Base-by-base conservation (phyloP, 1,284 basidiomycete species). In the Ustilago curta region DNA sequence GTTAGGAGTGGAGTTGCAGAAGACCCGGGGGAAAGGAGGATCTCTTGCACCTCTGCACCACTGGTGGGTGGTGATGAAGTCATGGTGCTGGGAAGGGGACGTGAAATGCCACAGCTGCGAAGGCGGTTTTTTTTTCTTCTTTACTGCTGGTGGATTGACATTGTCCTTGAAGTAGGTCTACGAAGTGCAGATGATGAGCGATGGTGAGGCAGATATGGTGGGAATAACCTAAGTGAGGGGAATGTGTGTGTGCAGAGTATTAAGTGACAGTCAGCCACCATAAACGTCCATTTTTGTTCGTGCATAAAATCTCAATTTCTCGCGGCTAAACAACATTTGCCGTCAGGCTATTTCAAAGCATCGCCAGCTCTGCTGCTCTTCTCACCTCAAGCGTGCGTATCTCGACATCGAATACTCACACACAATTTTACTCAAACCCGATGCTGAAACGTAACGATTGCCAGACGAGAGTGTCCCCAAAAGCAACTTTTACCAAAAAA, bases 11-110 rank as follows among this genome's bases (percentile, higher is more conserved):
- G 21, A 7, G 31, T 16, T 27, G n/a, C 16, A 0, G 45, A 27
- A 0, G 54, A 14, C 3, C 48, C 43, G 35, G 68, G 62, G 16
- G 68, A 61, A 1, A 21, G 58, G 1, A 70, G 59, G n/a, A 65
- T 25, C 23, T 70, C 62, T 39, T 60, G 18, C 37, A 57, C 49
- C 3, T 70, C 68, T 7, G 27, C 59, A 8, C 14, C 18, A 14
- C 21, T 8, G 47, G 39, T 16, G 39, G 39, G 35, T 3, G 27
- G 56, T 19, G 45, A 29, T 43, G 8, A 43, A 2, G 44, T 14
- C 47, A 55, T 54, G 25, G 11, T 27, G 19, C 25, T 27, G 44
- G 6, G 32, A 4, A 16, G 12, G 4, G 8, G 1, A 8, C 6
- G 8, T 12, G 6, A 16, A 16, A 14, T 4, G 6, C 21, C 44